phyloP scores from a whole-genome alignment of 345 rosid genomes.

The Citrus glauca region DNA sequence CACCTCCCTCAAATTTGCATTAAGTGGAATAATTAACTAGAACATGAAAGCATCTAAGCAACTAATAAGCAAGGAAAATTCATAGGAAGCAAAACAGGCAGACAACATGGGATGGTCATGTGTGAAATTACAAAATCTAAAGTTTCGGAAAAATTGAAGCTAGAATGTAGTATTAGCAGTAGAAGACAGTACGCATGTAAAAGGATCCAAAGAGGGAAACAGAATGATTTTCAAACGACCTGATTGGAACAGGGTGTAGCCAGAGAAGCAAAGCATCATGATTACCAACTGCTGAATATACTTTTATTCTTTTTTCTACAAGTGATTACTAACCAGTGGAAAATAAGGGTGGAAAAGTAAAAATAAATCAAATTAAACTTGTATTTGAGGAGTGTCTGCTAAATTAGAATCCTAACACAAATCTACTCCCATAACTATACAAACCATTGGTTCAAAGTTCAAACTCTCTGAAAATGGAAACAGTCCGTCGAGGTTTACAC shows the following conservation, averaged over 20 bases:
- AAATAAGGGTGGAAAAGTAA: neutral
- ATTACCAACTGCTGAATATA: neutral
- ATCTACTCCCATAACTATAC: slow-evolving; percentile 20
- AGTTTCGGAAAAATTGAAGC: slow-evolving; percentile 5
- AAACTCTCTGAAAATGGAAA: slow-evolving; percentile 32
- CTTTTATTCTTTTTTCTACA: neutral
- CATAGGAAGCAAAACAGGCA: neutral
- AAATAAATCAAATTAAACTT: neutral
- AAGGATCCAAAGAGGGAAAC: slow-evolving; percentile 8
- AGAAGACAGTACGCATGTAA: neutral
- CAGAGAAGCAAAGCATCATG: neutral
- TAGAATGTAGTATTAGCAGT: neutral
- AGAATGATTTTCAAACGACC: neutral
- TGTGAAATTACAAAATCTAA: neutral
- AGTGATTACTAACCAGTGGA: neutral
- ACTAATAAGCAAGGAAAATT: neutral
- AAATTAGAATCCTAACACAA: slow-evolving; percentile 11
- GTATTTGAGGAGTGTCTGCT: neutral
- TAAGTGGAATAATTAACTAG: neutral
- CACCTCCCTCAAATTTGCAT: neutral
- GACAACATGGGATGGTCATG: neutral
- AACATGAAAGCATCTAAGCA: neutral
- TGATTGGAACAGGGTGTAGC: neutral
- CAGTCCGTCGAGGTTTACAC: slow-evolving; percentile 28
- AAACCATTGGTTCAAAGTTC: slow-evolving; percentile 22